A percentile compares a stretch with the other conserved stretches of the same genome.
Evolutionary conservation across 78 protist species (phyloP).

Genomic region (Chrysochromulina parva): DNA sequence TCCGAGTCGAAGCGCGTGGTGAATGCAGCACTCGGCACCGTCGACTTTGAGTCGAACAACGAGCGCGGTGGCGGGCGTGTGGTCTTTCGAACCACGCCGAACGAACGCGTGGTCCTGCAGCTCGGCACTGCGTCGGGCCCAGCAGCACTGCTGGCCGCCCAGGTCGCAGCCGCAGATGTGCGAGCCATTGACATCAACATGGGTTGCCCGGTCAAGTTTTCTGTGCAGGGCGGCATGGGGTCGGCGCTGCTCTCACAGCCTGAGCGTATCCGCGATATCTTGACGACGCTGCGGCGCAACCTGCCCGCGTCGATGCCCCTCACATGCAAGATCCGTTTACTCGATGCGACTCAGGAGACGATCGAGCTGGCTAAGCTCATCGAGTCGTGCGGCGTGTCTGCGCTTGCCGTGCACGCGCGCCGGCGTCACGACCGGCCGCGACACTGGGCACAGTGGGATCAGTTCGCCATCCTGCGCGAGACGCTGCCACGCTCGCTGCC

Average conservation of each 20-base stretch:
- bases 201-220: conserved; percentile 60
- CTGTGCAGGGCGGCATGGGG: conserved; percentile 58
- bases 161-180: conserved; percentile 47
- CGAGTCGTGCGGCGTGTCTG: conserved; percentile 55
- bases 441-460: conserved; percentile 29
- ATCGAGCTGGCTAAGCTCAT: background rate
- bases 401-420: conserved; percentile 67
- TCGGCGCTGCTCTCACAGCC: background rate
- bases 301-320: conserved; percentile 25
- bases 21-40: background rate
- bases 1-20: background rate
- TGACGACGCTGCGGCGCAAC: background rate
- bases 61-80: background rate
- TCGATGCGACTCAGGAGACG: conserved; percentile 39
- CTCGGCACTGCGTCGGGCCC: conserved; percentile 30
- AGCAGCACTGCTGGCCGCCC: conserved; percentile 37
- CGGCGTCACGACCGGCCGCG: background rate
- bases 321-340: conserved; percentile 73
- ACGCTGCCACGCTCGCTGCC: background rate
- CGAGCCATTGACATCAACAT: conserved; percentile 80
- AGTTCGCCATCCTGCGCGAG: background rate
- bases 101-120: conserved; percentile 41
- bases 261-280: background rate
- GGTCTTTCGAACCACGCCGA: background rate
- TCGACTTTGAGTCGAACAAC: background rate